phyloP scores from a whole-genome alignment of 257 asterid species.

The Cinchona pubescens region DNA sequence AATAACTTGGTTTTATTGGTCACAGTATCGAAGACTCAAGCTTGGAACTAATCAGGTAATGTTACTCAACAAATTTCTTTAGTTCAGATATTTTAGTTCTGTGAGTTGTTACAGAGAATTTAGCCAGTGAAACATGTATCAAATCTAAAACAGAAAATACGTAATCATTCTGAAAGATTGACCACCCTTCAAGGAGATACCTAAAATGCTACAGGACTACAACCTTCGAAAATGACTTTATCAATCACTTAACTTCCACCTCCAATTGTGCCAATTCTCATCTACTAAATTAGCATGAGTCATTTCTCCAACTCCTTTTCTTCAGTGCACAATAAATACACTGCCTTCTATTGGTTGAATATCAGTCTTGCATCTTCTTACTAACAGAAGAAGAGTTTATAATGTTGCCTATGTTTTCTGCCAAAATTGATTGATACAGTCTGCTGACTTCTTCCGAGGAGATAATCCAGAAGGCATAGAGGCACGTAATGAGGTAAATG shows the following conservation, averaged over 20 bases:
- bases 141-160: neutral
- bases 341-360: neutral
- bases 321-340: neutral
- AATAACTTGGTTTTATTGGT: slow-evolving; percentile 20
- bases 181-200: neutral
- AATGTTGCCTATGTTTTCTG: slow-evolving; percentile 4
- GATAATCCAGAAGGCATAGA: slow-evolving; percentile 96
- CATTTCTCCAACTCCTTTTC: neutral
- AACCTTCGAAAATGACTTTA: too few relatives aligned
- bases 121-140: neutral
- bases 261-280: neutral
- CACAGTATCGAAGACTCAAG: slow-evolving; percentile 95
- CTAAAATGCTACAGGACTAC: too few relatives aligned
- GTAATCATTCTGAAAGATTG: neutral
- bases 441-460: slow-evolving; percentile 95
- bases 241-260: neutral
- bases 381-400: neutral
- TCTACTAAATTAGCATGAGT: neutral
- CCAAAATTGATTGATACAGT: slow-evolving; percentile 42
- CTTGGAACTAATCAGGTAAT: slow-evolving; percentile 95
- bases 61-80: slow-evolving; percentile 5
- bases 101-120: neutral
- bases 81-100: neutral
- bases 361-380: neutral
- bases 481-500: slow-evolving; percentile 94